Evolutionary conservation across 73 alveolate species (phyloP), one percentile per base, ranked within the genome.

Genomic region (Paramecium tetraurelia): DNA sequence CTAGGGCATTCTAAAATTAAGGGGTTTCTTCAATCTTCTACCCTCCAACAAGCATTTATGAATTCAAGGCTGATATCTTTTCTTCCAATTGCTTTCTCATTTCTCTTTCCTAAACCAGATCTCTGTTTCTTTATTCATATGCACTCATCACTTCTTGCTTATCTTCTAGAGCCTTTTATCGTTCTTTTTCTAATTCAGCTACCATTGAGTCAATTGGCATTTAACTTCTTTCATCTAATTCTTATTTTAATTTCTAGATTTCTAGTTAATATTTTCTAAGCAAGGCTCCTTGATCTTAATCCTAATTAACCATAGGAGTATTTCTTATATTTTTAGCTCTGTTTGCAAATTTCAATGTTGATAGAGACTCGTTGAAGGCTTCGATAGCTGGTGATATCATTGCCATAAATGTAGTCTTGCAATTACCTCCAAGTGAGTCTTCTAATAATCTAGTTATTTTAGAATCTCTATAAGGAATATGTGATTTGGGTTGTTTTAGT

Each of bases 331-430:
- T 97, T 93, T 99, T 99, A 35, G 99, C 99, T 77, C 99, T 95
- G 86, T 97, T 98, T 21, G 99, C 99, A 85, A 99, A 99, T 86
- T 99, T 98, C 46, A 99, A 94, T 21, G 99, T 99, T 0, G 99
- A 97, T 58, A 98, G 38, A 14, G 92, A 70, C 86, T 99, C 99
- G 59, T 97, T 96, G 87, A 98, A 98, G 24, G 99, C 99, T n/a
- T 97, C 99, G 59, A 97, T 97, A 18, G 99, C 97, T 4, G 99
- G 99, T 16, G 99, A 86, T 7, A 89, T 89, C 94, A 89, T 89
- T 0, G 94, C 94, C 75, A 89, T 77, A 58, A 89, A 70, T 41
- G 94, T 89, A 14, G 98, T 94, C 70, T 93, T 94, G 18, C 96
- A 90, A 92, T 96, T 95, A 36, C 99, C 99, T 72, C 99, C 99